Evolutionary conservation across 2,329 filamentous ascomycete species (phyloP).

Genomic region (Microcera coccophila): DNA sequence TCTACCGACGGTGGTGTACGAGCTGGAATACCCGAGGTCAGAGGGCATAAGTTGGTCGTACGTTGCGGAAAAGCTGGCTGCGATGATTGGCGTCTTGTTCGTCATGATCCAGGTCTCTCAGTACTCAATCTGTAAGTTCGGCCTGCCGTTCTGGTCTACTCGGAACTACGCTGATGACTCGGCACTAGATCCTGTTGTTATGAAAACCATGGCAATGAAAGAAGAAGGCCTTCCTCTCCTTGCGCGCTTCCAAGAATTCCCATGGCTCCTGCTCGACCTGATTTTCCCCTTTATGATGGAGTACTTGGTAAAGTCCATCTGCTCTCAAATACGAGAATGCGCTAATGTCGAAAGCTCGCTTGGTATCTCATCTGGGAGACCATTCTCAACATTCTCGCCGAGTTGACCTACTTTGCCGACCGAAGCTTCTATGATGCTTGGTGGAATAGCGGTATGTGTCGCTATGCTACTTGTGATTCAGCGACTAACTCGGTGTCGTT

Average conservation of each 20-base stretch:
- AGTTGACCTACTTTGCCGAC: conserved; percentile 73
- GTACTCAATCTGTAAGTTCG: conserved; percentile 58
- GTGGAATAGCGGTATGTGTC: conserved; percentile 54
- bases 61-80: conserved; percentile 66
- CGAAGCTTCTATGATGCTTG: conserved; percentile 66
- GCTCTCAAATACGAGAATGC: background rate
- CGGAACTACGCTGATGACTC: conserved; percentile 5
- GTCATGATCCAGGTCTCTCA: conserved; percentile 78
- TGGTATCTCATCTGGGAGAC: conserved; percentile 84
- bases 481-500: background rate
- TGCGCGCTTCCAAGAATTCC: conserved; percentile 63
- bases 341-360: conserved; percentile 43
- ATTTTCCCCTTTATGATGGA: conserved; percentile 77
- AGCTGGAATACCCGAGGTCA: conserved; percentile 69
- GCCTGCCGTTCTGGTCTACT: background rate
- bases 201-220: conserved; percentile 63
- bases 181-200: conserved; percentile 61
- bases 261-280: conserved; percentile 70
- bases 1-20: conserved; percentile 74
- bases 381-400: conserved; percentile 70
- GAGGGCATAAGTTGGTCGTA: conserved; percentile 70
- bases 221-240: conserved; percentile 58
- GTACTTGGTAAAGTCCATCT: conserved; percentile 49
- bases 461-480: background rate
- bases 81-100: conserved; percentile 68